Percentiles rank a stretch among this genome's conserved stretches.
Conservation (phyloP, 108 stramenopile species). For the Skeletonema menzelii region DNA sequence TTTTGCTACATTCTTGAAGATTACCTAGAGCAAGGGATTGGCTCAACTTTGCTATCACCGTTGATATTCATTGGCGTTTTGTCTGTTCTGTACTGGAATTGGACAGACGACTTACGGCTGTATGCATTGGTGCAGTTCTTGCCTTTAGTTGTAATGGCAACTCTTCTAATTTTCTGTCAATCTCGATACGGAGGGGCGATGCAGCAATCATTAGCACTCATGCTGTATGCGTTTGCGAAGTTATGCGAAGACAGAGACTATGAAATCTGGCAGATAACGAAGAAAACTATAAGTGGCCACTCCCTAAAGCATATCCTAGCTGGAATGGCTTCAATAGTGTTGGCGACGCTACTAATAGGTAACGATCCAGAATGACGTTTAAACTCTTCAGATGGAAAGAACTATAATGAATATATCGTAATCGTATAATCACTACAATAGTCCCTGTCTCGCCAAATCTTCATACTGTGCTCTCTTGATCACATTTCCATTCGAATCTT, state of each 20-base stretch:
- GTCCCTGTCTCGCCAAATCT: conserved; percentile 94
- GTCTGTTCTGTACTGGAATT: conserved; percentile 25
- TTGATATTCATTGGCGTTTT: conserved; percentile 13
- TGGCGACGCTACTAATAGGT: conserved; percentile 3
- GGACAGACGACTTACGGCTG: conserved; percentile 28
- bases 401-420: too few species aligned
- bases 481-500: conserved; percentile 98
- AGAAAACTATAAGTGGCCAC: conserved; percentile 14
- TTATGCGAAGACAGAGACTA: conserved; percentile 16
- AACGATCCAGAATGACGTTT: too few species aligned
- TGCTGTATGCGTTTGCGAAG: conserved; percentile 19
- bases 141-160: conserved; percentile 9
- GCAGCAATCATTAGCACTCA: conserved; percentile 18
- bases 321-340: conserved; percentile 18
- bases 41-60: conserved; percentile 3
- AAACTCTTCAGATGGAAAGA: too few species aligned
- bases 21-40: conserved; percentile 8
- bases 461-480: conserved; percentile 92
- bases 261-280: conserved; percentile 12
- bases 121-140: conserved; percentile 23
- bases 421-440: conserved; percentile 54
- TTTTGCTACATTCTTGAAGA: conserved; percentile 26
- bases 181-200: conserved; percentile 3
- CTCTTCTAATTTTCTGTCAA: conserved; percentile 10
- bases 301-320: conserved; percentile 24